Evolutionary conservation across 2,329 filamentous ascomycete genomes (phyloP).

Genomic region (Neopestalotiopsis sp.): DNA sequence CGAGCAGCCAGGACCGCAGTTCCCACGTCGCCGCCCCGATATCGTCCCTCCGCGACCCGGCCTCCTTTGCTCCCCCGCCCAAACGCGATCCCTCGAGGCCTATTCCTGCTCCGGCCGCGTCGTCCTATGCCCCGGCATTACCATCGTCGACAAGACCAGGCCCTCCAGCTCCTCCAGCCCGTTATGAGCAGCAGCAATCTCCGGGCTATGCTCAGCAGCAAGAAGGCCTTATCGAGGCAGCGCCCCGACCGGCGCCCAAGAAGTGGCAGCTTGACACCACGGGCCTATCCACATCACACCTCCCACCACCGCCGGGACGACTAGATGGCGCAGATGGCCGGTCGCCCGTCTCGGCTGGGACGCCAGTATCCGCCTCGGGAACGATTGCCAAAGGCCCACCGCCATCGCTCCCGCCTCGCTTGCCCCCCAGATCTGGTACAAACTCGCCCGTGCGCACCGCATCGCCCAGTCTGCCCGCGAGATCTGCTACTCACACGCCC

Average conservation of each 20-base stretch:
- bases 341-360: conserved; percentile 23
- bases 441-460: conserved; percentile 48
- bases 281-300: conserved; percentile 68
- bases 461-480: conserved; percentile 31
- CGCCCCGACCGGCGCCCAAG: conserved; percentile 51
- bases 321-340: conserved; percentile 44
- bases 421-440: conserved; percentile 67
- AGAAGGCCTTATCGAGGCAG: conserved; percentile 20
- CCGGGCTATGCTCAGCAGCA: conserved; percentile 18
- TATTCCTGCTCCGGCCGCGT: conserved; percentile 20
- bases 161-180: conserved; percentile 41
- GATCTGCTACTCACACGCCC: conserved; percentile 24
- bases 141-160: conserved; percentile 44
- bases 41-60: conserved; percentile 74
- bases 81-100: conserved; percentile 52
- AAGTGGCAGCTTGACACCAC: conserved; percentile 74
- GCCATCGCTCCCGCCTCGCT: conserved; percentile 67
- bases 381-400: conserved; percentile 38
- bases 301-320: conserved; percentile 73
- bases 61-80: conserved; percentile 80
- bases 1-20: conserved; percentile 23
- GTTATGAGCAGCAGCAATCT: neutral
- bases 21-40: conserved; percentile 63
- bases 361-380: conserved; percentile 32
- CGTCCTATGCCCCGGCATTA: conserved; percentile 30